Evolutionary conservation across 2,329 filamentous ascomycete species (phyloP).

Genomic region (Penicillium fuscoglaucum): DNA sequence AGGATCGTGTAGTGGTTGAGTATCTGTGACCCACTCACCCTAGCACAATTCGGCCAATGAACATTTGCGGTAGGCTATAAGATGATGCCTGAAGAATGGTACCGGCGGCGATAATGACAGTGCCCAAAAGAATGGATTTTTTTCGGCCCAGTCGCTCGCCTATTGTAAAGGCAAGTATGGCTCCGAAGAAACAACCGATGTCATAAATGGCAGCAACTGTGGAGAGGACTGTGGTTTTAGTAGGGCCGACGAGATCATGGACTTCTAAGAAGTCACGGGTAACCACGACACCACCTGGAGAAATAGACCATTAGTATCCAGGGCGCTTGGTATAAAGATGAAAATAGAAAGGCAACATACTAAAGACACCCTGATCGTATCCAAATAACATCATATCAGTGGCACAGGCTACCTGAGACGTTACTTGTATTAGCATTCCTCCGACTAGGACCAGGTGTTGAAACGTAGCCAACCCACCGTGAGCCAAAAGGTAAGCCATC

Average conservation of each 20-base stretch:
- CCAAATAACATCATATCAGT: slow-evolving; percentile 50
- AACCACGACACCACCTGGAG: slow-evolving; percentile 54
- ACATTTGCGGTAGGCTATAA: slow-evolving; percentile 48
- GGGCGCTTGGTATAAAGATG: too few relatives aligned
- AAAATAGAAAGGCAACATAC: slow-evolving; percentile 28
- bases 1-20: too few relatives aligned
- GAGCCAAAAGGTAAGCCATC: slow-evolving; percentile 9
- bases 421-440: too few relatives aligned
- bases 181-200: slow-evolving; percentile 60
- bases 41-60: slow-evolving; percentile 42
- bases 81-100: slow-evolving; percentile 48
- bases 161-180: slow-evolving; percentile 48
- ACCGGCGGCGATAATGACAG: slow-evolving; percentile 48
- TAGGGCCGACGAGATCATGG: slow-evolving; percentile 46
- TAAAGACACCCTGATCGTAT: slow-evolving; percentile 56
- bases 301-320: neutral
- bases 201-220: too few relatives aligned
- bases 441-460: neutral
- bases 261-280: slow-evolving; percentile 54
- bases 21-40: neutral
- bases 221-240: slow-evolving; percentile 23
- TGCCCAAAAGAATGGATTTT: slow-evolving; percentile 49
- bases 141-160: slow-evolving; percentile 52
- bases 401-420: slow-evolving; percentile 6
- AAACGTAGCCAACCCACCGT: neutral